These are phyloP conservation scores for Corymbia citriodora DNA, from an alignment of 441 rosid genomes.

Conservation along the genomic window DNA sequence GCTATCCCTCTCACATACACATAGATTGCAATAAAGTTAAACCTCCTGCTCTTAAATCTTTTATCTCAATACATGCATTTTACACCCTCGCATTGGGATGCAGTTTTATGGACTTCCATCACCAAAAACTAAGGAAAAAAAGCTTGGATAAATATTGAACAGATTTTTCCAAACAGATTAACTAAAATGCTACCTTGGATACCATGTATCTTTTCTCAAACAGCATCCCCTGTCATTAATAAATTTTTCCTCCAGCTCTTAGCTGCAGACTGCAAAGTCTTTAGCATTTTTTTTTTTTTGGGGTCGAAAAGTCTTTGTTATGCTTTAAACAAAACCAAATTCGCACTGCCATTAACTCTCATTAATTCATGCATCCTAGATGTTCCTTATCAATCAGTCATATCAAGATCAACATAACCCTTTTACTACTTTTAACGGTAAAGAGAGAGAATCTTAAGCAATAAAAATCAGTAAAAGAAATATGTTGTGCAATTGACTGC, in stretches of 20 bases:
- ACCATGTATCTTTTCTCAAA: background rate
- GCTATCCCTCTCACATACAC: background rate
- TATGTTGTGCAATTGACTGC: background rate
- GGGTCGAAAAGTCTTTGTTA: background rate
- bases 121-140: background rate
- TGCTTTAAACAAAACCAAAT: background rate
- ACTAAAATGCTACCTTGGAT: background rate
- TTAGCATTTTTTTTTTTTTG: background rate
- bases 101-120: background rate
- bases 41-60: background rate
- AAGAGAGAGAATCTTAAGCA: background rate
- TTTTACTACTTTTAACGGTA: background rate
- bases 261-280: background rate
- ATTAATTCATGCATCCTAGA: background rate
- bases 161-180: background rate
- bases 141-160: background rate
- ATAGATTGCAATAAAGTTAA: background rate
- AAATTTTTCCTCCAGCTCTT: background rate
- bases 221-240: background rate
- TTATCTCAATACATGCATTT: background rate
- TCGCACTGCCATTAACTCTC: background rate
- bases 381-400: background rate
- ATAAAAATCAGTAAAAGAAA: background rate
- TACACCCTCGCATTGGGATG: background rate
- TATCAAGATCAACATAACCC: background rate